A percentile compares a stretch with the other conserved stretches of the same genome.
phyloP scores from a whole-genome alignment of 1,284 basidiomycete genomes.

The Ganoderma lucidum region DNA sequence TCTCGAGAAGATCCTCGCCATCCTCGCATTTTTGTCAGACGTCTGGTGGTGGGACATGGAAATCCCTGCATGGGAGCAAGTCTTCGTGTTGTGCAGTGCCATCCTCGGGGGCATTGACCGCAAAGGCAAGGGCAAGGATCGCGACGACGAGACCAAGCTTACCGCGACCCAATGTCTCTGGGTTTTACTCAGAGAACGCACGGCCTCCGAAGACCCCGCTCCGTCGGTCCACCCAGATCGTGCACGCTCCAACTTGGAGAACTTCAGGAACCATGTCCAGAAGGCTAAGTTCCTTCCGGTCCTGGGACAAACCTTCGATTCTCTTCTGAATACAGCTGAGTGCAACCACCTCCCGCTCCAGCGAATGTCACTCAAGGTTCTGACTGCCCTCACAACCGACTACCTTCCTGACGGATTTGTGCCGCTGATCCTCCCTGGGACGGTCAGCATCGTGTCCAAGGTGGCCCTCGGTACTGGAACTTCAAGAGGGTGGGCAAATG shows the following conservation, averaged over 20 bases:
- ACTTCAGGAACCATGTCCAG: conserved; percentile 57
- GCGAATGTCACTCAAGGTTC: conserved; percentile 65
- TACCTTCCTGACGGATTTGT: conserved; percentile 73
- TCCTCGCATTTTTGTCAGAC: conserved; percentile 68
- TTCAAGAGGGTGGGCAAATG: conserved; percentile 68
- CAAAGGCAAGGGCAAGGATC: conserved; percentile 65
- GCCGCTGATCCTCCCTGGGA: conserved; percentile 83
- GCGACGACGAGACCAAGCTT: conserved; percentile 82
- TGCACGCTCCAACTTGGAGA: conserved; percentile 39
- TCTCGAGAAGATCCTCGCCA: conserved; percentile 76
- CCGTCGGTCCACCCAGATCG: conserved; percentile 41
- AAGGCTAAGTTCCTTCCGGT: conserved; percentile 72
- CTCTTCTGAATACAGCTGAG: conserved; percentile 64
- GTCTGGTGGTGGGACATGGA: conserved; percentile 83
- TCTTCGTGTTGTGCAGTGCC: conserved; percentile 83
- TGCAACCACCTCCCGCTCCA: conserved; percentile 71
- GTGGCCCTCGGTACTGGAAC: conserved; percentile 59
- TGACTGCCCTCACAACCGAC: conserved; percentile 60
- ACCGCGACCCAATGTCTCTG: conserved; percentile 66
- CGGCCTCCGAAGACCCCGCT: conserved; percentile 46
- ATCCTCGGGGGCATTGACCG: conserved; percentile 67
- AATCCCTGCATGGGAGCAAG: conserved; percentile 77
- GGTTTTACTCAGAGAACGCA: conserved; percentile 61
- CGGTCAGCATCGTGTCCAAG: conserved; percentile 79
- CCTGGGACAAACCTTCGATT: conserved; percentile 84